Evolutionary conservation across 257 asterid species (phyloP), one percentile per base, ranked within the genome.

Genomic region (Anisodus tanguticus): DNA sequence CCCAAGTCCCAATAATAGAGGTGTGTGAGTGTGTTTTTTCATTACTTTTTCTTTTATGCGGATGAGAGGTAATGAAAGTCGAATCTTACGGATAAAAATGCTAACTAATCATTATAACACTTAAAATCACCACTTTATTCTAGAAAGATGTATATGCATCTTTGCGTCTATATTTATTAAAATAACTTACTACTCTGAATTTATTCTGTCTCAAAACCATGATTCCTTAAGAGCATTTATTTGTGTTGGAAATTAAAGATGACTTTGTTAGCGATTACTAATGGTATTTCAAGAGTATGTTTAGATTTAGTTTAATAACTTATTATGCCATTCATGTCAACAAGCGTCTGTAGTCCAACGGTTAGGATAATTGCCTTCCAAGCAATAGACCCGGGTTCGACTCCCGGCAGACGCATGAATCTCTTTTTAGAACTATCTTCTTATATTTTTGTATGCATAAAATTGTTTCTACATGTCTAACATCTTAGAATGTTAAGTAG

Each of bases 341-440:
- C 6, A 68, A 43, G 43, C 80, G 93, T 94, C 74, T 94, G 94
- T 93, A 94, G 98, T 92, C 97, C 98, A 93, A 93, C 95, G 93
- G 92, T 92, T 88, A 93, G 97, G 98, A 96, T 96, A 96, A 92
- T 96, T 93, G 97, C 98, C 96, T 89, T 96, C 98, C 98, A 96
- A 94, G 98, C 98, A 94, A 94, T 92, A 93, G 98, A 93, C 95
- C 97, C 97, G 98, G 98, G 98, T 94, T 96, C 94, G 97, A 96
- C 98, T 91, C 94, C 92, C 93, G 92, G 95, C 94, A 92, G 70
- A 91, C 93, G 92, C 93, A 55, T 55, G 1, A 13, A 1, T 55
- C 1, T 12, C 1, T 41, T 51, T 9, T 9, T 51, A 51, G 10
- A 51, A 10, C 55, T 51, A 8, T 8, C 12, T 51, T 51, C 57